Conservation (phyloP, 2,329 filamentous ascomycete genomes). For the Aspergillus neoniger region DNA sequence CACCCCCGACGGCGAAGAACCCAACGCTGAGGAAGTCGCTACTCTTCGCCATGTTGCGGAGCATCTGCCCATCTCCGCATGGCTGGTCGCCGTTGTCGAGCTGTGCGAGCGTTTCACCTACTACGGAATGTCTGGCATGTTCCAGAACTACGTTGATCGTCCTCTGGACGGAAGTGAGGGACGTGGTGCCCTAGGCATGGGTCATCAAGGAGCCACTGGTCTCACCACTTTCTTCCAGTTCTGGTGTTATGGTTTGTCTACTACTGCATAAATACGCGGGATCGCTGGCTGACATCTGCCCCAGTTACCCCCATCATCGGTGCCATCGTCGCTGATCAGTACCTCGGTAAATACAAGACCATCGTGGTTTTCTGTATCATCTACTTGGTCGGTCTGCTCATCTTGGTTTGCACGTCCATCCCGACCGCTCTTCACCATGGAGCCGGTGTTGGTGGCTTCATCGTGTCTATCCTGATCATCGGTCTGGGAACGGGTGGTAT, state of each 20-base stretch:
- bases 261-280: neutral
- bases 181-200: constrained; percentile 46
- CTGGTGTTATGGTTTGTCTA: constrained; percentile 52
- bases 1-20: constrained; percentile 54
- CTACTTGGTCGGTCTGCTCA: constrained; percentile 60
- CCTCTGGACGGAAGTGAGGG: constrained; percentile 42
- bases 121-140: constrained; percentile 57
- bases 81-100: constrained; percentile 60
- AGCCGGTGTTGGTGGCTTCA: constrained; percentile 57
- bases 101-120: constrained; percentile 61
- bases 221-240: constrained; percentile 58
- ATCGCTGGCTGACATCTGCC: constrained; percentile 7
- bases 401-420: constrained; percentile 58
- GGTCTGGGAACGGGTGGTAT: constrained; percentile 69
- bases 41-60: constrained; percentile 57
- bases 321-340: constrained; percentile 62
- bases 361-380: constrained; percentile 58
- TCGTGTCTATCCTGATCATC: constrained; percentile 61
- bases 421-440: constrained; percentile 54
- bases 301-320: constrained; percentile 58
- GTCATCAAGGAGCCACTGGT: constrained; percentile 50
- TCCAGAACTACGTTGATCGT: constrained; percentile 58
- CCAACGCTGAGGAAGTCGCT: constrained; percentile 54
- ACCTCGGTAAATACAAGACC: constrained; percentile 63
- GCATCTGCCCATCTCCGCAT: constrained; percentile 57